Conservation (phyloP, 345 rosid genomes). For the Boechera retrofracta region DNA sequence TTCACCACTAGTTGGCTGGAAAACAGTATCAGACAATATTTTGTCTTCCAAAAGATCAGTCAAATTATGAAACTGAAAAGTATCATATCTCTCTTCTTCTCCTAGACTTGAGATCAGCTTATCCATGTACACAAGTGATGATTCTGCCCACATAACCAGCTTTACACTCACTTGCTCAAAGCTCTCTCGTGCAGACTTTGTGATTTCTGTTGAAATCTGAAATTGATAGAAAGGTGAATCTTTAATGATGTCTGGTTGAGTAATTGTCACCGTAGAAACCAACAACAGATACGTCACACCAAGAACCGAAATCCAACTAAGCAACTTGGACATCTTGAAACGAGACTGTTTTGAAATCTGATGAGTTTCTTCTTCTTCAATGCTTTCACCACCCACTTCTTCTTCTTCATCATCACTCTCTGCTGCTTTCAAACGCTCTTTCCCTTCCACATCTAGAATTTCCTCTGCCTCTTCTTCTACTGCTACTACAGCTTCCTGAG, state of each 20-base stretch:
- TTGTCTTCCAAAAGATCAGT: constrained; percentile 24
- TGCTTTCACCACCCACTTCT: constrained; percentile 40
- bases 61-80: constrained; percentile 36
- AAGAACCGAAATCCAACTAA: constrained; percentile 51
- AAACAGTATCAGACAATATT: constrained; percentile 39
- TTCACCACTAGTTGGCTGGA: constrained; percentile 31
- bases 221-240: constrained; percentile 15
- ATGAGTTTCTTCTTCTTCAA: constrained; percentile 34
- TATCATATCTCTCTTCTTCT: constrained; percentile 25
- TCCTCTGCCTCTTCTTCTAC: constrained; percentile 31
- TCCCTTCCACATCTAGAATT: constrained; percentile 22
- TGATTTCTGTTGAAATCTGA: constrained; percentile 14
- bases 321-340: constrained; percentile 53
- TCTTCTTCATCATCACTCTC: constrained; percentile 33
- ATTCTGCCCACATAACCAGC: constrained; percentile 38
- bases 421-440: constrained; percentile 35
- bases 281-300: constrained; percentile 49
- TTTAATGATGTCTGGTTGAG: neutral
- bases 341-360: constrained; percentile 44
- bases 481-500: constrained; percentile 25
- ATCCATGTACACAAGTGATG: constrained; percentile 36
- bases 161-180: constrained; percentile 39
- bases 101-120: constrained; percentile 38
- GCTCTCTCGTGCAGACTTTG: constrained; percentile 23
- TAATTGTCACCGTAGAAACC: constrained; percentile 27